Evolutionary conservation across 345 rosid genomes (phyloP), one percentile per base, ranked within the genome.

Genomic region (Draba incana): DNA sequence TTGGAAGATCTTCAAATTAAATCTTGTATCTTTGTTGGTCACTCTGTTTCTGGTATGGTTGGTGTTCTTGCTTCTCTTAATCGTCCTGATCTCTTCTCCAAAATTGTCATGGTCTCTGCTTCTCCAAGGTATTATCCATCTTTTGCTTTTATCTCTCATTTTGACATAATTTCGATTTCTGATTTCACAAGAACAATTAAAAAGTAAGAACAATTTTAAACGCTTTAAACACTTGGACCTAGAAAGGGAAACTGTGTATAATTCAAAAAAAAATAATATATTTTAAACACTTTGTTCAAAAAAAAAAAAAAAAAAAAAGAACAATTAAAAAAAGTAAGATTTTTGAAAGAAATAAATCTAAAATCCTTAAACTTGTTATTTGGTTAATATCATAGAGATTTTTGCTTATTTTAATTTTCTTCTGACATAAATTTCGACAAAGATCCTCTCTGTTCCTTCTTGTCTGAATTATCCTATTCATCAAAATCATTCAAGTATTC

Each of bases 31-130:
- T 73, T 76, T 35, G 92, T 90, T 15, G 97, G 96, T 12, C 98
- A 93, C 69, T 93, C 97, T n/a, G 79, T 85, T 67, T 90, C 98
- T 0, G 87, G 77, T 46, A 90, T 93, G 96, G 49, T 93, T 45
- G 96, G 87, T 4, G 78, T 82, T 62, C 39, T 88, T 48, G 98
- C 98, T 67, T 93, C 98, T 74, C 83, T 90, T 78, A 78, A 79
- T 16, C 87, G 97, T 46, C 98, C 96, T 8, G 89, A 87, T 62
- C 83, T 90, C 67, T 93, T 93, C 78, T 37, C 85, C 71, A 90
- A 90, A 73, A 53, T 93, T 62, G 72, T 90, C 69, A 78, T 88
- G 89, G 15, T 93, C 51, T 72, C 90, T 61, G 94, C 43, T 68
- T 83, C 96, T 13, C 98, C 98, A 0, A 90, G 97, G 98, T 92